Conservation (phyloP, 805 yeast genomes). For the Schwanniomyces occidentalis region DNA sequence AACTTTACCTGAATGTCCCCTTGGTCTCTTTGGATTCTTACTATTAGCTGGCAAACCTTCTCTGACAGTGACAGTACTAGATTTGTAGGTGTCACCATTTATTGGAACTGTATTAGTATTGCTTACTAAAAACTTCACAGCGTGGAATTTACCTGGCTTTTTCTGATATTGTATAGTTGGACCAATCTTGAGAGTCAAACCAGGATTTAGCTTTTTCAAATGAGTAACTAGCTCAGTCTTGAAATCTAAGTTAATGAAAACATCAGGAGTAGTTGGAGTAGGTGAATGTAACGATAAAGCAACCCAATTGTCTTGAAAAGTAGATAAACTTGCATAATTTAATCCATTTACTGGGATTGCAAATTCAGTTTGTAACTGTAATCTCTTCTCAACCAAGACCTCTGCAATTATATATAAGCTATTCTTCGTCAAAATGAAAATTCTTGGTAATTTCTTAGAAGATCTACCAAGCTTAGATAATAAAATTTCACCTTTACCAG, state of each 20-base stretch:
- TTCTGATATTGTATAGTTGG: slow-evolving; percentile 79
- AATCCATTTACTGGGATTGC: slow-evolving; percentile 61
- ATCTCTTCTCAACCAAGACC: slow-evolving; percentile 58
- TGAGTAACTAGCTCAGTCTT: slow-evolving; percentile 88
- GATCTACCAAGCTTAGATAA: slow-evolving; percentile 91
- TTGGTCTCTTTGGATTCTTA: slow-evolving; percentile 73
- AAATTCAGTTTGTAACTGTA: slow-evolving; percentile 60
- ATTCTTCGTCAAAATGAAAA: slow-evolving; percentile 65
- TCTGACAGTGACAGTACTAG: slow-evolving; percentile 80
- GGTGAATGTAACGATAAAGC: slow-evolving; percentile 57
- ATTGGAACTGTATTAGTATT: slow-evolving; percentile 55
- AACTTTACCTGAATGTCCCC: slow-evolving; percentile 43
- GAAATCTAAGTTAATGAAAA: slow-evolving; percentile 75
- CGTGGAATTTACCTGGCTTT: slow-evolving; percentile 83
- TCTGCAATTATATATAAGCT: slow-evolving; percentile 74
- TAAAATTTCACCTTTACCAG: slow-evolving; percentile 77
- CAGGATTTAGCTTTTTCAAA: slow-evolving; percentile 59
- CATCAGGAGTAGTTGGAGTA: slow-evolving; percentile 65
- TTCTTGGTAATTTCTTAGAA: slow-evolving; percentile 71
- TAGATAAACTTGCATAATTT: slow-evolving; percentile 65
- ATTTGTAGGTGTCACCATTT: slow-evolving; percentile 76
- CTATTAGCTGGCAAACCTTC: slow-evolving; percentile 77
- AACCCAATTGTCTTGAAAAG: slow-evolving; percentile 89
- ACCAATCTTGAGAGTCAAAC: slow-evolving; percentile 64
- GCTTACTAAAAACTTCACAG: slow-evolving; percentile 67